Conservation (phyloP, 495 filamentous ascomycete species). For the Umbilicaria muhlenbergii region DNA sequence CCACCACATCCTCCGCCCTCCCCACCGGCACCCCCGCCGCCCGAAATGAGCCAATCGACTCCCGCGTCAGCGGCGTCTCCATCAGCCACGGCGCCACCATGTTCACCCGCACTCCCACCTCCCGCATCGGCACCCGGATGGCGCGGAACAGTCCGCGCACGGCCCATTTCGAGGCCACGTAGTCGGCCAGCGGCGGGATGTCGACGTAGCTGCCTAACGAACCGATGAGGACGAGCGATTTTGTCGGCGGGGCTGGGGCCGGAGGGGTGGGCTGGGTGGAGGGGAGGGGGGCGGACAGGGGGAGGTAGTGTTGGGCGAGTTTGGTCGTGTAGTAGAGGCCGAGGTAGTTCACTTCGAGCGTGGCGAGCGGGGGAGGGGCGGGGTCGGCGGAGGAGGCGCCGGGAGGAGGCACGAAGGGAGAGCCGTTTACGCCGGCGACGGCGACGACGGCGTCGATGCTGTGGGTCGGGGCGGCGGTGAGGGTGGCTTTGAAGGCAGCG, state of each 20-base stretch:
- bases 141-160: constrained; percentile 15
- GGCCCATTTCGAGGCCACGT: constrained; percentile 17
- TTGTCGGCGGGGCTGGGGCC: neutral
- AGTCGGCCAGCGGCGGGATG: constrained; percentile 11
- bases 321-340: constrained; percentile 5
- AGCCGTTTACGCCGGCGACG: constrained; percentile 1
- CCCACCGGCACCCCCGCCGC: neutral
- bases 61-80: constrained; percentile 6
- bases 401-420: neutral
- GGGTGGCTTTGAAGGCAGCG: constrained; percentile 5
- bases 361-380: neutral
- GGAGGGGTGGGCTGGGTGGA: neutral
- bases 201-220: constrained; percentile 19
- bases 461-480: neutral
- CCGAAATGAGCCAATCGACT: neutral
- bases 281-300: neutral
- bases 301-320: constrained; percentile 7
- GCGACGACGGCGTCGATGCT: constrained; percentile 4
- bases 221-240: constrained; percentile 15
- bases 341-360: constrained; percentile 1
- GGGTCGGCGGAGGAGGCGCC: neutral
- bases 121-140: constrained; percentile 1
- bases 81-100: constrained; percentile 9
- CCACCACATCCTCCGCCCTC: neutral
- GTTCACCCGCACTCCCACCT: constrained; percentile 2